Conservation (phyloP, 148 eudicot genomes). For the Camellia japonica region DNA sequence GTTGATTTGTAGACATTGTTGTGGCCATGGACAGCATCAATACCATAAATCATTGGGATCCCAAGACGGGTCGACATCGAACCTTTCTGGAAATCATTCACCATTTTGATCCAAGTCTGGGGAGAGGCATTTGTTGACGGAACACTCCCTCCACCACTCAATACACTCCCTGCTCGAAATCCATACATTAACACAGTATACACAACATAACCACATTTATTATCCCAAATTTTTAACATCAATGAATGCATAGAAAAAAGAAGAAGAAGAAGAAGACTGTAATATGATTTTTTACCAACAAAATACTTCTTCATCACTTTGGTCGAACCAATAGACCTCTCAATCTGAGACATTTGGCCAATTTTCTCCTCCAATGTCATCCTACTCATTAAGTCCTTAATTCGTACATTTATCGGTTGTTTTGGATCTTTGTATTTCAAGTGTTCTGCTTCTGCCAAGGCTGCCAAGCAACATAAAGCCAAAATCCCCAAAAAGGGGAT, state of each 20-base stretch:
- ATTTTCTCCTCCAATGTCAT: constrained; percentile 33
- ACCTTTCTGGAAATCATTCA: constrained; percentile 57
- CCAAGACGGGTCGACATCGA: constrained; percentile 60
- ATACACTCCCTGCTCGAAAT: constrained; percentile 49
- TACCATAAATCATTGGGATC: constrained; percentile 69
- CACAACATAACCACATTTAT: neutral
- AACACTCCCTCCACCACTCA: constrained; percentile 75
- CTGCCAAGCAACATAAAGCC: constrained; percentile 16
- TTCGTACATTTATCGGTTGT: constrained; percentile 14
- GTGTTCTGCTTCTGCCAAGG: constrained; percentile 17
- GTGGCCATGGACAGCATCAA: constrained; percentile 74
- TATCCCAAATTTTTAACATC: neutral
- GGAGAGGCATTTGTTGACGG: constrained; percentile 50
- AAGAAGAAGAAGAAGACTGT: neutral
- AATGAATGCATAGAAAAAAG: neutral
- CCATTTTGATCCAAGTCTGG: constrained; percentile 55
- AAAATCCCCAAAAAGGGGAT: constrained; percentile 10
- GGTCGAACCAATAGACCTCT: constrained; percentile 10
- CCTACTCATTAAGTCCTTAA: constrained; percentile 21
- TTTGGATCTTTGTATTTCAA: constrained; percentile 29
- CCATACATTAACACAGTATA: neutral
- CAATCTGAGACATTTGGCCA: constrained; percentile 31
- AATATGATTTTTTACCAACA: constrained; percentile 14
- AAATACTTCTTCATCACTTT: constrained; percentile 28
- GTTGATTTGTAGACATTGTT: constrained; percentile 68